Evolutionary conservation across 179 eudicot genomes (phyloP).

Genomic region (Sideroxylon spinosum): DNA sequence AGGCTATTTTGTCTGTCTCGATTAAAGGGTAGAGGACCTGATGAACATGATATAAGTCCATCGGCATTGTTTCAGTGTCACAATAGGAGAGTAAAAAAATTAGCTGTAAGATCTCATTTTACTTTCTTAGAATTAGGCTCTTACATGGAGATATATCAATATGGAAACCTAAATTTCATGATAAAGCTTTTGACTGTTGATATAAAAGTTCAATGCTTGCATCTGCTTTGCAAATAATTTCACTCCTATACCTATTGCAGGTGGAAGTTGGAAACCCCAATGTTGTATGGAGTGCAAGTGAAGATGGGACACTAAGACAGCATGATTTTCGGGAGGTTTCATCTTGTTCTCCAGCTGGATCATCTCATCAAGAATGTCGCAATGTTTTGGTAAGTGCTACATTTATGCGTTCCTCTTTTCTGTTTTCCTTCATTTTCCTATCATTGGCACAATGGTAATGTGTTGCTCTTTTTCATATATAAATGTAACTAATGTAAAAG

Average conservation of each 20-base stretch:
- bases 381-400: conserved; percentile 68
- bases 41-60: conserved; percentile 50
- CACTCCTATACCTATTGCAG: conserved; percentile 30
- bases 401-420: not conserved
- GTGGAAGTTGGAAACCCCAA: conserved; percentile 95
- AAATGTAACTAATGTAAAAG: too few relatives aligned
- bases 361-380: conserved; percentile 85
- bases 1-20: conserved; percentile 61
- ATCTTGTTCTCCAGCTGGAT: conserved; percentile 88
- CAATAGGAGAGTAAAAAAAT: conserved; percentile 89
- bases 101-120: conserved; percentile 57
- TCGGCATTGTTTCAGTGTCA: conserved; percentile 85
- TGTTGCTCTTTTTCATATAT: too few relatives aligned
- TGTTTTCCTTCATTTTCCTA: too few relatives aligned
- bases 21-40: conserved; percentile 46
- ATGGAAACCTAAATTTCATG: not conserved
- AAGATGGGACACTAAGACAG: conserved; percentile 97
- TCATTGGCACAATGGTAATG: too few relatives aligned
- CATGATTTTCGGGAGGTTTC: conserved; percentile 89
- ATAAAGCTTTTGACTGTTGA: not conserved
- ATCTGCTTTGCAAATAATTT: not conserved
- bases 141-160: not conserved
- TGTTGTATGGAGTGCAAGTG: conserved; percentile 99
- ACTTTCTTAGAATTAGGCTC: not conserved
- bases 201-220: not conserved